Conservation (phyloP, 345 rosid genomes). For the Noccaea bulbosa region DNA sequence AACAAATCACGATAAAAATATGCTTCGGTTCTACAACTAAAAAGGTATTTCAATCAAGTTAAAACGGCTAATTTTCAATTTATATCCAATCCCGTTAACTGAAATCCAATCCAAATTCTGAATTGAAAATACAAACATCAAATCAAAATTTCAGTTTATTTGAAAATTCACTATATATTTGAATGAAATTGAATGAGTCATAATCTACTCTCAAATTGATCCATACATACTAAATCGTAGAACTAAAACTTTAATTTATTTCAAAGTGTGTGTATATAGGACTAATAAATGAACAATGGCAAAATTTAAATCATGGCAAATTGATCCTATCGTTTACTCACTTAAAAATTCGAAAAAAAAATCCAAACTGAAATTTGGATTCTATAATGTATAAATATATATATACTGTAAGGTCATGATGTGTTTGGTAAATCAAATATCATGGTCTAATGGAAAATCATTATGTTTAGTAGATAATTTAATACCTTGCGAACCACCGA, state of each 20-base stretch:
- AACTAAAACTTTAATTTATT: background rate
- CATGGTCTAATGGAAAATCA: background rate
- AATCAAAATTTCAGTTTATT: background rate
- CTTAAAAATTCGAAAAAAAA: background rate
- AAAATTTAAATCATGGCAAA: background rate
- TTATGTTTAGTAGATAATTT: background rate
- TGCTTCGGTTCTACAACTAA: background rate
- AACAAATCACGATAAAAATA: slow-evolving; percentile 1
- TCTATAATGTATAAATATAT: background rate
- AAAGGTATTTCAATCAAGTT: too few species aligned
- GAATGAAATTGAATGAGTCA: background rate
- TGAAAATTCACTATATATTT: background rate
- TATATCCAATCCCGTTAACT: background rate
- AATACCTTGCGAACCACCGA: slow-evolving; percentile 99
- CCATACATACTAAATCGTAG: background rate
- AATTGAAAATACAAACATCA: background rate
- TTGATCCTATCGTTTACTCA: background rate
- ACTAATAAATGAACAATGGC: background rate
- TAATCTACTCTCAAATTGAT: slow-evolving; percentile 4
- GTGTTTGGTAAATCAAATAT: background rate
- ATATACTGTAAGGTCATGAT: background rate
- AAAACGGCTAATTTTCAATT: background rate
- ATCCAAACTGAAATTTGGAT: background rate
- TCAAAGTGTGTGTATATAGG: background rate
- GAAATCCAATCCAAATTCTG: background rate